Evolutionary conservation across 306 rosid species (phyloP), one percentile per base, ranked within the genome.

Genomic region (Acacia melanoxylon): DNA sequence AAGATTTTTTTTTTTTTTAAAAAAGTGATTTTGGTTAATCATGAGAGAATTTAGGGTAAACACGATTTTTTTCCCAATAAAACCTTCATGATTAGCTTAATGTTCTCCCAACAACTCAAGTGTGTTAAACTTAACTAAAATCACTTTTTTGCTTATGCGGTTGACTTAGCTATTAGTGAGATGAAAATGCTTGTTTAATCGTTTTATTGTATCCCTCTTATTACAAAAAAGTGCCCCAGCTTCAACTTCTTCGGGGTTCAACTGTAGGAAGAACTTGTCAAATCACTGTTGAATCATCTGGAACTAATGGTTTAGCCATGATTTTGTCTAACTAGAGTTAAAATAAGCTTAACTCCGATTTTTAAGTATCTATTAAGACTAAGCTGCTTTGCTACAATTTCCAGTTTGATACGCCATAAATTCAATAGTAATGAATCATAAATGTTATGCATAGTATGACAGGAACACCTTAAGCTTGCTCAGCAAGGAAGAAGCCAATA

Each of bases 401-500:
- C 40, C 51, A 68, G 31, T 68, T 68, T 41, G 74, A 10, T 70
- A 42, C 15, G 44, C 33, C 20, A 11, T 33, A n/a, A 13, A 70
- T n/a, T 42, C 51, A 40, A 4, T 35, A 41, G 31, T 67, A 17
- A 67, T 67, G 14, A 33, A 67, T 67, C 45, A 37, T 44, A 41
- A 68, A 68, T 68, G 25, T 41, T 41, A 10, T 41, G 31, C 4
- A 11, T 5, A 68, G 74, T n/a, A 37, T 68, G 51, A 68, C 13
- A 19, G 51, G 22, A 31, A 40, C 17, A 1, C 51, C 19, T n/a
- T 37, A 27, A 68, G 51, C 74, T 11, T 20, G 19, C 74, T 40
- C 33, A 24, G 51, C 31, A 41, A 68, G 49, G 74, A 68, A 68
- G 74, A 68, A 68, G 74, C 74, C 74, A 20, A 68, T 19, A 68